Percentiles rank a stretch among this genome's conserved stretches.
These are phyloP conservation scores for Drechslerella dactyloides DNA, from an alignment of 2,329 filamentous ascomycete species.

Conservation along the genomic window DNA sequence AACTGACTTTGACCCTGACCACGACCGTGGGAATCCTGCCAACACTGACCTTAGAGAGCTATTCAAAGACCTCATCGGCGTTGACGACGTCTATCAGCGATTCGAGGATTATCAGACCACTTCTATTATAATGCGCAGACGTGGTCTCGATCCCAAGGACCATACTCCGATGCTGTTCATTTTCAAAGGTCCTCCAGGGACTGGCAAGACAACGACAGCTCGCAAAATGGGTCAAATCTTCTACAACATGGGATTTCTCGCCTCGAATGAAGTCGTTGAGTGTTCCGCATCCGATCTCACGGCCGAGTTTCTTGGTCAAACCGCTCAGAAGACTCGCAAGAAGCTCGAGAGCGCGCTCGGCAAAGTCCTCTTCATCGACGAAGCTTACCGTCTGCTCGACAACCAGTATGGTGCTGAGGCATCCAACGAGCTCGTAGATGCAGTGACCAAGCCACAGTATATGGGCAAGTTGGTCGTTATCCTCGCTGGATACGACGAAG, in stretches of 20 bases:
- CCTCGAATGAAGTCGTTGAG: conserved; percentile 67
- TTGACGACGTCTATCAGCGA: conserved; percentile 64
- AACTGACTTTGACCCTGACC: conserved; percentile 67
- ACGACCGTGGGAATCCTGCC: conserved; percentile 62
- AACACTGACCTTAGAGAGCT: conserved; percentile 63
- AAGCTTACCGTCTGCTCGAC: conserved; percentile 70
- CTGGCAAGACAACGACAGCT: conserved; percentile 76
- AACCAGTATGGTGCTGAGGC: conserved; percentile 67
- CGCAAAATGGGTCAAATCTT: conserved; percentile 76
- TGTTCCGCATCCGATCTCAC: conserved; percentile 73
- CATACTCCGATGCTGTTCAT: conserved; percentile 72
- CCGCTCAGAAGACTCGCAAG: conserved; percentile 69
- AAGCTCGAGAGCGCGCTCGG: conserved; percentile 69
- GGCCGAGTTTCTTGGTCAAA: conserved; percentile 72
- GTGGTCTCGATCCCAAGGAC: conserved; percentile 65
- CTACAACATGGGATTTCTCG: conserved; percentile 75
- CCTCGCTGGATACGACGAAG: conserved; percentile 70
- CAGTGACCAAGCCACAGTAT: conserved; percentile 65
- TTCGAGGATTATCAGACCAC: conserved; percentile 66
- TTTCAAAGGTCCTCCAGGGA: conserved; percentile 71
- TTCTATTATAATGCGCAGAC: conserved; percentile 62
- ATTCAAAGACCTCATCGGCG: conserved; percentile 68
- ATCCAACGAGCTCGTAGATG: conserved; percentile 64
- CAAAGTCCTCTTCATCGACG: conserved; percentile 73
- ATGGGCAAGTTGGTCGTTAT: conserved; percentile 69